Percentiles rank a stretch among this genome's conserved stretches.
These are phyloP conservation scores for Salvia rosmarinus DNA, from an alignment of 257 asterid species.

Conservation along the genomic window DNA sequence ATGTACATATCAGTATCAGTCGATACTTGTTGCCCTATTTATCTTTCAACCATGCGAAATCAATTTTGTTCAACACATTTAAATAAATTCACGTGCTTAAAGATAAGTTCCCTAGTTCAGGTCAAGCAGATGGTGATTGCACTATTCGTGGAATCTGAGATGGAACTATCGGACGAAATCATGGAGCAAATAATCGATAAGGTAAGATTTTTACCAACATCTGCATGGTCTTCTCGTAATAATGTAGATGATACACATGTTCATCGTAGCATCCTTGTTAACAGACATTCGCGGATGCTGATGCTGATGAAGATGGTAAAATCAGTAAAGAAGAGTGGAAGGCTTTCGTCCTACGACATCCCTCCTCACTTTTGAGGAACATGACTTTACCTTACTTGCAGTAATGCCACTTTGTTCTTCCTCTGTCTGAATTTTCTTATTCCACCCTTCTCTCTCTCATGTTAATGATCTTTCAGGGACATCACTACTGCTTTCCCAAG, in stretches of 20 bases:
- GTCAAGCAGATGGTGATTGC: slow-evolving; percentile 84
- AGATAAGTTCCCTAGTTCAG: slow-evolving; percentile 38
- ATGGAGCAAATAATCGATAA: slow-evolving; percentile 78
- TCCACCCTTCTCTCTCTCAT: slow-evolving; percentile 1
- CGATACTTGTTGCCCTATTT: neutral
- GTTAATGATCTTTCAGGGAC: slow-evolving; percentile 52
- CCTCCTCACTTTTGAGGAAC: slow-evolving; percentile 79
- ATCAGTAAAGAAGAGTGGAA: slow-evolving; percentile 81
- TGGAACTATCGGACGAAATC: slow-evolving; percentile 61
- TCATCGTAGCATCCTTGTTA: slow-evolving; percentile 17
- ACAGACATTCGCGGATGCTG: slow-evolving; percentile 86
- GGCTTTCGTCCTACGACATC: slow-evolving; percentile 58
- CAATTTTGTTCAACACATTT: neutral
- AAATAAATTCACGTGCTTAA: slow-evolving; percentile 10
- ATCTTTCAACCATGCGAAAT: neutral
- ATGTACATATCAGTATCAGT: too few species aligned
- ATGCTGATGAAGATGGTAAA: slow-evolving; percentile 74
- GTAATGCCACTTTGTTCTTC: slow-evolving; percentile 44
- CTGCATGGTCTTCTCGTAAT: slow-evolving; percentile 3
- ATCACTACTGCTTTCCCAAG: slow-evolving; percentile 69
- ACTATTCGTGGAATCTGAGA: slow-evolving; percentile 62
- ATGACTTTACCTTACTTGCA: slow-evolving; percentile 89
- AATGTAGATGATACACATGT: neutral
- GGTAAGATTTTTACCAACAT: slow-evolving; percentile 27
- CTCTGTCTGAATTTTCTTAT: neutral